Base-by-base conservation (phyloP, 192 early-diverging fungal species). In the Umbelopsis vinacea region DNA sequence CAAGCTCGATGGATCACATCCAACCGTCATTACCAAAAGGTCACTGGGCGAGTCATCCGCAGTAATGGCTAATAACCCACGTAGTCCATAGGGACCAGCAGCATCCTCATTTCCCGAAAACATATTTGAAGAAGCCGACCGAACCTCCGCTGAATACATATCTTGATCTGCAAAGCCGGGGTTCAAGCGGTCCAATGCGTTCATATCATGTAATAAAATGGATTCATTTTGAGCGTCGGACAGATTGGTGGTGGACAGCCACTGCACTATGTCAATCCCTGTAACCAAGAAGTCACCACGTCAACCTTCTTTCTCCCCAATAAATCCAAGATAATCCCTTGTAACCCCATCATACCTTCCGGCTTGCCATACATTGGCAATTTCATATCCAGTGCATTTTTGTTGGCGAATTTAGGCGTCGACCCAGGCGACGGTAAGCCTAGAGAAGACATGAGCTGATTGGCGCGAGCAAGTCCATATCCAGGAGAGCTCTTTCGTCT, bases 201-300 rank as follows among this genome's bases (percentile, higher is more conserved):
- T 33, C 33, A 35, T 2, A 37, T 63, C 33, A 35, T 26, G 12
- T 12, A 63, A 19, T 4, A 35, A 63, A 29, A 12, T 29, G 24
- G 33, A 63, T 35, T 63, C 57, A 63, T 35, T 63, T 12, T 63
- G 57, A 12, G 48, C 7, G 19, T 63, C 57, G 15, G 57, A 63
- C 14, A 37, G 14, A 4, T 22, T 63, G 29, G 57, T 63, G 6
- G 57, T 19, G 29, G 57, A 63, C n/a, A 63, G 57, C 57, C 57
- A 63, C 33, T 63, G 57, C n/a, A 63, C 57, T 19, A 63, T 63
- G 14, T 63, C 57, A 38, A 63, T 63, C 2, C 57, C 57, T 55
- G n/a, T n/a, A n/a, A n/a, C n/a, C n/a, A n/a, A n/a, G n/a, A n/a
- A n/a, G n/a, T n/a, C n/a, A n/a, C n/a, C n/a, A n/a, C n/a, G n/a